Evolutionary conservation across 805 yeast genomes (phyloP).

Genomic region (Barnettozyma sp.): DNA sequence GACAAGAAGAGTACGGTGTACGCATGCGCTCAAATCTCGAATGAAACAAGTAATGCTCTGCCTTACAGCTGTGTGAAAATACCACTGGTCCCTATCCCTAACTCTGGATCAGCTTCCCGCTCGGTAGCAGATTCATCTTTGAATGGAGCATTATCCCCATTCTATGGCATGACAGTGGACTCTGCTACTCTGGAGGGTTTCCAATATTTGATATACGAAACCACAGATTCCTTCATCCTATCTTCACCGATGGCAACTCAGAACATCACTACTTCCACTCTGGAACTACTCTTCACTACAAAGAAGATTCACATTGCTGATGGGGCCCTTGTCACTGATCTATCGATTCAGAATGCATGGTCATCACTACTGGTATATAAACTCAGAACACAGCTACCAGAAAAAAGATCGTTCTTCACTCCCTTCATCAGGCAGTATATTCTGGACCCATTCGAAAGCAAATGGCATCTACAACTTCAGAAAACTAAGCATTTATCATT

Average conservation of each 20-base stretch:
- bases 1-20: constrained; percentile 9
- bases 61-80: constrained; percentile 3
- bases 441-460: constrained; percentile 61
- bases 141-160: constrained; percentile 45
- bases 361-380: constrained; percentile 54
- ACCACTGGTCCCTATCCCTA: constrained; percentile 4
- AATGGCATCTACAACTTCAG: constrained; percentile 61
- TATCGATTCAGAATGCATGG: constrained; percentile 52
- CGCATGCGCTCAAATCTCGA: constrained; percentile 41
- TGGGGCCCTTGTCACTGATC: constrained; percentile 38
- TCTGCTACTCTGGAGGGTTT: constrained; percentile 34
- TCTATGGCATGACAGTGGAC: constrained; percentile 39
- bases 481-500: constrained; percentile 33
- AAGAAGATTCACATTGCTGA: constrained; percentile 31
- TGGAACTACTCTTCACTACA: constrained; percentile 21
- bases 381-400: constrained; percentile 21
- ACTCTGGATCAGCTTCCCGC: neutral
- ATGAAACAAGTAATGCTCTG: constrained; percentile 9
- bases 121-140: constrained; percentile 34
- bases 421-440: constrained; percentile 67
- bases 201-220: constrained; percentile 46
- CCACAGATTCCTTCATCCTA: constrained; percentile 11
- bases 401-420: constrained; percentile 30
- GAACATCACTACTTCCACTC: constrained; percentile 2
- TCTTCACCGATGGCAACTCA: constrained; percentile 10